Percentiles rank a stretch among this genome's conserved stretches.
These are phyloP conservation scores for Eucalyptus sp. DNA, from an alignment of 345 rosid genomes.

Conservation along the genomic window DNA sequence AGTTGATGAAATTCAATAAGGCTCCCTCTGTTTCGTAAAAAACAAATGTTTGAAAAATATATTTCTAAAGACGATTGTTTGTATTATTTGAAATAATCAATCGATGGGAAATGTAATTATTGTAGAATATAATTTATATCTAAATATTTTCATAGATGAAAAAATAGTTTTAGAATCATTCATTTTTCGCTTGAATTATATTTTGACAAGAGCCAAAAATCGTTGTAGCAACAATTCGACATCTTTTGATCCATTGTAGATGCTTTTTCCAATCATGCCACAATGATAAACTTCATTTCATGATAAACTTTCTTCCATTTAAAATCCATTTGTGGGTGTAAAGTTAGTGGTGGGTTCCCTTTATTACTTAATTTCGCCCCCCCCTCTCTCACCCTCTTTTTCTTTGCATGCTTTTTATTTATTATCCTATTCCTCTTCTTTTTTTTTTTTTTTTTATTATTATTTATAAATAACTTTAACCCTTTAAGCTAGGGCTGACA, in stretches of 20 bases:
- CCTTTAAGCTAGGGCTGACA: neutral
- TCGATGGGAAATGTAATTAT: too few relatives aligned
- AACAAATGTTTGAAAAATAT: neutral
- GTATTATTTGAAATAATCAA: neutral
- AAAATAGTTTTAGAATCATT: neutral
- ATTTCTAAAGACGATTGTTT: neutral
- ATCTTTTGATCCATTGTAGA: neutral
- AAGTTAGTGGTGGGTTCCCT: neutral
- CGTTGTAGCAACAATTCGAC: neutral
- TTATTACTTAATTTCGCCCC: neutral
- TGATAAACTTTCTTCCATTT: neutral
- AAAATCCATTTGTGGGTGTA: neutral
- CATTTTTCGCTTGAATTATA: too few relatives aligned
- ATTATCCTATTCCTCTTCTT: neutral
- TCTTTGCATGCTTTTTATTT: neutral
- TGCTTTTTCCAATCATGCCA: neutral
- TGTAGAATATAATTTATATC: neutral
- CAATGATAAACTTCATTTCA: neutral
- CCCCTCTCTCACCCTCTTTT: neutral
- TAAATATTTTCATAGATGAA: too few relatives aligned
- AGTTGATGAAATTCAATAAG: neutral
- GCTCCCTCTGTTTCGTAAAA: accelerated
- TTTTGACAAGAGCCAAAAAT: neutral
- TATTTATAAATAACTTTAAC: neutral
- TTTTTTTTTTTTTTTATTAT: neutral